phyloP scores from a whole-genome alignment of 2,329 filamentous ascomycete species.

The Dactylellina cionopaga region DNA sequence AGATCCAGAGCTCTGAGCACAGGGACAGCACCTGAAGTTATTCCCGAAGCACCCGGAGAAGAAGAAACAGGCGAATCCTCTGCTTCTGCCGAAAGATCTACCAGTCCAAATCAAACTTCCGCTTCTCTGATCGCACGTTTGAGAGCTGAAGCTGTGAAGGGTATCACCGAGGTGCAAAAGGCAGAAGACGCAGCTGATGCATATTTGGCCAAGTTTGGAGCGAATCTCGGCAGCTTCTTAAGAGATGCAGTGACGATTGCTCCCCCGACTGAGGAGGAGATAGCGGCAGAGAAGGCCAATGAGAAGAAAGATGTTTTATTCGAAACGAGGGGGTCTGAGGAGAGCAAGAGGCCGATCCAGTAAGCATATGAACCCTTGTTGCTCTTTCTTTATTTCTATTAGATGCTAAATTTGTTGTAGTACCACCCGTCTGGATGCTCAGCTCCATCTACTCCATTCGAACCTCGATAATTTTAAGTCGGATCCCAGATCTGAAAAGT shows the following conservation, averaged over 20 bases:
- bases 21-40: constrained; percentile 60
- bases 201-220: constrained; percentile 88
- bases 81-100: constrained; percentile 39
- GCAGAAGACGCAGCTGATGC: constrained; percentile 97
- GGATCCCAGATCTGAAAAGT: constrained; percentile 81
- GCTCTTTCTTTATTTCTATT: background rate
- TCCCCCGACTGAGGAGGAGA: constrained; percentile 72
- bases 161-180: constrained; percentile 86
- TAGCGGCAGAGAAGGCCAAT: constrained; percentile 59
- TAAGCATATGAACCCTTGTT: constrained; percentile 27
- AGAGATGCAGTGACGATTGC: constrained; percentile 89
- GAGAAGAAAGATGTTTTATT: constrained; percentile 72
- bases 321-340: constrained; percentile 86
- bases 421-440: constrained; percentile 91
- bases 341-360: constrained; percentile 91
- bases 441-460: constrained; percentile 93
- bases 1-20: constrained; percentile 73
- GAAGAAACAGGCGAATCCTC: constrained; percentile 59
- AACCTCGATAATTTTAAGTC: constrained; percentile 81
- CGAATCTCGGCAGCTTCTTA: constrained; percentile 87
- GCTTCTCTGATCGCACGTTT: constrained; percentile 77
- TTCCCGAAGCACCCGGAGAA: constrained; percentile 60
- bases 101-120: constrained; percentile 52
- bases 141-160: constrained; percentile 78
- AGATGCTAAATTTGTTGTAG: constrained; percentile 20